Percentiles rank a stretch among this genome's conserved stretches.
These are phyloP conservation scores for Citrus sp. DNA, from an alignment of 345 rosid genomes.

Conservation along the genomic window DNA sequence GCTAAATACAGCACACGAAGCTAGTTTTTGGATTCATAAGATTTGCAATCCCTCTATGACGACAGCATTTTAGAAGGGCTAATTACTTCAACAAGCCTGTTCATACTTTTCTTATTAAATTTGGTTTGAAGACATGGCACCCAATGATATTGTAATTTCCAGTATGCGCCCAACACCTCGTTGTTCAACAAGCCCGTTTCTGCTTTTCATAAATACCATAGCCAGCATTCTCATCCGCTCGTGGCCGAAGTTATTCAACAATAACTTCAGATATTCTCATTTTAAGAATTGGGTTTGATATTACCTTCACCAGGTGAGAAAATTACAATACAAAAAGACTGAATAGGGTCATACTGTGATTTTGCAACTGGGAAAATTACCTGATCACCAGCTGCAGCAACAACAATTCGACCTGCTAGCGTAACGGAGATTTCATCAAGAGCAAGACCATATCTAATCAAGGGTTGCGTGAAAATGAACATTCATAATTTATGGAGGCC, in stretches of 20 bases:
- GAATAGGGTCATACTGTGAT: background rate
- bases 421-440: background rate
- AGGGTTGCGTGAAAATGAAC: background rate
- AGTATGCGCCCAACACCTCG: background rate
- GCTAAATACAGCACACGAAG: background rate
- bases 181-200: background rate
- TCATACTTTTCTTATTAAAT: too few relatives aligned
- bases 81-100: background rate
- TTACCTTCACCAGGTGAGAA: too few relatives aligned
- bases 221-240: background rate
- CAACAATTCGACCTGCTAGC: background rate
- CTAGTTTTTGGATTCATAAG: too few relatives aligned
- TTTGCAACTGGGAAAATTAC: background rate
- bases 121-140: background rate
- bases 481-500: too few relatives aligned
- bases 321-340: background rate
- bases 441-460: background rate
- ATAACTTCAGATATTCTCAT: background rate
- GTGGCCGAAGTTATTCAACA: too few relatives aligned
- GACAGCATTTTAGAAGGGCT: background rate
- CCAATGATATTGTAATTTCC: background rate
- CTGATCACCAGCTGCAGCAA: background rate
- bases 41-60: background rate
- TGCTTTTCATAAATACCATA: background rate
- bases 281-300: too few relatives aligned